Percentiles rank a stretch among this genome's conserved stretches.
These are phyloP conservation scores for Ramularia endophylla DNA, from an alignment of 2,329 filamentous ascomycete species.

Conservation along the genomic window DNA sequence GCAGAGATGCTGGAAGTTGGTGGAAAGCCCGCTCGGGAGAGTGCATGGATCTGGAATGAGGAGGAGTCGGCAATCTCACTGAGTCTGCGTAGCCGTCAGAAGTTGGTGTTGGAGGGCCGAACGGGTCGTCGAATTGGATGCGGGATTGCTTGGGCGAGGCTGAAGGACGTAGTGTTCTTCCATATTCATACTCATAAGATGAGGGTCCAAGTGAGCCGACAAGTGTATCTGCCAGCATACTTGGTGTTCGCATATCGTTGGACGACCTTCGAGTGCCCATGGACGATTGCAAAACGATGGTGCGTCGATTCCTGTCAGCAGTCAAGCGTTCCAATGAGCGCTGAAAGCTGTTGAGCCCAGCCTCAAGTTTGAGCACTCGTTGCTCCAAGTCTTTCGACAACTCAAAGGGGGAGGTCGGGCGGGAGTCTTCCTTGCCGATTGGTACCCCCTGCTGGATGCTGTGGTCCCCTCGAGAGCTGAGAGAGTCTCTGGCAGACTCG, in stretches of 20 bases:
- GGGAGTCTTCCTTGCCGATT: too few relatives aligned
- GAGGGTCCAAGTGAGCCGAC: constrained; percentile 15
- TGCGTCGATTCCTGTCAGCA: constrained; percentile 27
- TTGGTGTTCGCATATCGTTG: constrained; percentile 25
- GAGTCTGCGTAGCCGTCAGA: background rate
- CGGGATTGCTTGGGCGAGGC: constrained; percentile 14
- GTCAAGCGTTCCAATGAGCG: constrained; percentile 28
- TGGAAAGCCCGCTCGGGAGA: background rate
- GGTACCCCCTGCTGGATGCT: too few relatives aligned
- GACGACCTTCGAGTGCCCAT: constrained; percentile 14
- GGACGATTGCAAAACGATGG: constrained; percentile 21
- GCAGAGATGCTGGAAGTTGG: background rate
- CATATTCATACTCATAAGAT: constrained; percentile 20
- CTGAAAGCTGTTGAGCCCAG: constrained; percentile 30
- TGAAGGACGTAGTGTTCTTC: constrained; percentile 17
- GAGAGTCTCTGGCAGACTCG: too few relatives aligned
- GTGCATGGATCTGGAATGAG: background rate
- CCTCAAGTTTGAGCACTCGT: constrained; percentile 31
- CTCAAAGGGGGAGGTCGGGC: constrained; percentile 2
- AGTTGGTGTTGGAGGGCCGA: background rate
- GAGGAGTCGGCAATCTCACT: background rate
- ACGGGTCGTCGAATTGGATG: constrained; percentile 4
- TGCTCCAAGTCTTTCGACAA: constrained; percentile 29
- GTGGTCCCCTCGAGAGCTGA: too few relatives aligned
- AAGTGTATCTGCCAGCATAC: constrained; percentile 30